phyloP scores from a whole-genome alignment of 257 asterid species.

The Solanum tacnaense region DNA sequence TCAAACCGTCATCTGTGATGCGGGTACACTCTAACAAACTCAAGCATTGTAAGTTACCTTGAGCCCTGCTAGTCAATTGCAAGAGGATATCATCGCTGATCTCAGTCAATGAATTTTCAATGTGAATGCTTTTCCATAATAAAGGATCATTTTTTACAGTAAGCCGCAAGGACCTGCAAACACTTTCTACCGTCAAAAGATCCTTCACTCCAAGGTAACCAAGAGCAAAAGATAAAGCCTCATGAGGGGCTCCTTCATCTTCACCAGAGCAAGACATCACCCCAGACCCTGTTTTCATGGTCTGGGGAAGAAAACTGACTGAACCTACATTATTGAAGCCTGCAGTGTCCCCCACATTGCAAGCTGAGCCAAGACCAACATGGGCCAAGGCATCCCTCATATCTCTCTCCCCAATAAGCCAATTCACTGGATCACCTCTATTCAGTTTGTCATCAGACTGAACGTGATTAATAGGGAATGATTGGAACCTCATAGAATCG shows the following conservation, averaged over 20 bases:
- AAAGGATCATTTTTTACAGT: slow-evolving; percentile 44
- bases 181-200: slow-evolving; percentile 59
- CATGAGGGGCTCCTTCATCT: slow-evolving; percentile 43
- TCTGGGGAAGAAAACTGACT: slow-evolving; percentile 8
- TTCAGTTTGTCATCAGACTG: slow-evolving; percentile 15
- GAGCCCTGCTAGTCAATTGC: slow-evolving; percentile 46
- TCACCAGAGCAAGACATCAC: slow-evolving; percentile 3
- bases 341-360: slow-evolving; percentile 11
- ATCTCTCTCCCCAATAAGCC: slow-evolving; percentile 13
- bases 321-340: slow-evolving; percentile 15
- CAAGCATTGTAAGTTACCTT: slow-evolving; percentile 54
- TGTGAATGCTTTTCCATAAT: slow-evolving; percentile 63
- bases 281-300: slow-evolving; percentile 20
- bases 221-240: slow-evolving; percentile 38
- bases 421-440: slow-evolving; percentile 5
- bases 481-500: slow-evolving; percentile 33
- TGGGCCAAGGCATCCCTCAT: slow-evolving; percentile 16
- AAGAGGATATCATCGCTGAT: slow-evolving; percentile 61
- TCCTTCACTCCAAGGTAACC: slow-evolving; percentile 58
- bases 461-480: slow-evolving; percentile 17
- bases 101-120: slow-evolving; percentile 58
- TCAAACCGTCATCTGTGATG: slow-evolving; percentile 62
- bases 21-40: slow-evolving; percentile 54
- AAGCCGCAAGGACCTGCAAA: slow-evolving; percentile 45
- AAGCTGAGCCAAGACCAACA: slow-evolving; percentile 10